A percentile compares a stretch with the other conserved stretches of the same genome.
phyloP scores from a whole-genome alignment of 2,329 filamentous ascomycete genomes.

The Colletotrichum spinosum region DNA sequence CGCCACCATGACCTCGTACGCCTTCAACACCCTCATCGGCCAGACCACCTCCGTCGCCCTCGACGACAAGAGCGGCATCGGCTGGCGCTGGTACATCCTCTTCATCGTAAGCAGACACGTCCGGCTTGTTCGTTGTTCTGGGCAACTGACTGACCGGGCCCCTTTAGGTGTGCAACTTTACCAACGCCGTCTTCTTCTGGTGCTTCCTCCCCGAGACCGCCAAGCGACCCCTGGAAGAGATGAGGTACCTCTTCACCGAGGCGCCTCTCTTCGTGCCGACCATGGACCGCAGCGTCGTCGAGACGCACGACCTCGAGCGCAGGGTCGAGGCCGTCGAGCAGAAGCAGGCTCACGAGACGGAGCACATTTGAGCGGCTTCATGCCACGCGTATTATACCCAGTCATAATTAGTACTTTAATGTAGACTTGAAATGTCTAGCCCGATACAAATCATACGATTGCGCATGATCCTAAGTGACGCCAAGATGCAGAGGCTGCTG shows the following conservation, averaged over 20 bases:
- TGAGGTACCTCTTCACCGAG: conserved; percentile 75
- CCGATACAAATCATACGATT: background rate
- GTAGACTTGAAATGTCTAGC: conserved; percentile 5
- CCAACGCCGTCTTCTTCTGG: conserved; percentile 66
- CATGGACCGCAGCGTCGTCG: conserved; percentile 59
- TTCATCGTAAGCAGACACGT: conserved; percentile 48
- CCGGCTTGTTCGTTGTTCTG: conserved; percentile 4
- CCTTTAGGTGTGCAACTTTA: conserved; percentile 69
- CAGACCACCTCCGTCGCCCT: conserved; percentile 72
- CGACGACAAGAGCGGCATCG: conserved; percentile 52
- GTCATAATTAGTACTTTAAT: conserved; percentile 16
- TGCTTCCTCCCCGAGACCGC: conserved; percentile 74
- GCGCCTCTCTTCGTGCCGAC: conserved; percentile 72
- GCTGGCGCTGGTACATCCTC: conserved; percentile 61
- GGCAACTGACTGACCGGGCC: background rate
- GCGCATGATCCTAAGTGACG: background rate
- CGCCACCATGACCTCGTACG: conserved; percentile 78
- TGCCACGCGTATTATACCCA: conserved; percentile 9
- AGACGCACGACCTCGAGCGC: conserved; percentile 66
- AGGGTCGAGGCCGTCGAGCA: conserved; percentile 67
- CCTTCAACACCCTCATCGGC: conserved; percentile 82
- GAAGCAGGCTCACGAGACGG: conserved; percentile 51
- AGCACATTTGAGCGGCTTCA: conserved; percentile 21
- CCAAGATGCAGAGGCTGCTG: no score
- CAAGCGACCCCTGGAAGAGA: conserved; percentile 73